Conservation (phyloP, 1,284 basidiomycete species). For the Tilletia indica region DNA sequence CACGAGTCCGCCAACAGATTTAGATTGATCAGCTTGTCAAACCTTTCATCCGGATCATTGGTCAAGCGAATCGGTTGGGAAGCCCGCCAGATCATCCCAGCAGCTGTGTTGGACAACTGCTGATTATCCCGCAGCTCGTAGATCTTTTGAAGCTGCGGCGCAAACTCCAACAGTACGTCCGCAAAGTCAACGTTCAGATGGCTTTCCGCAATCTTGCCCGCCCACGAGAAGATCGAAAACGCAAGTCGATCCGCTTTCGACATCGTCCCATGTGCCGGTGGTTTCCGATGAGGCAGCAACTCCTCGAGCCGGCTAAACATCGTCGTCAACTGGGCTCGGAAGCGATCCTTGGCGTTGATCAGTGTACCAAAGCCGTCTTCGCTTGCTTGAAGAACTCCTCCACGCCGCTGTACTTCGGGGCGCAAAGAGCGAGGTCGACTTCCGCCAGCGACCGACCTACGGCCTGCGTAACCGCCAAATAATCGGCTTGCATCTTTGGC, state of each 20-base stretch:
- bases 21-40: not conserved
- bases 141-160: not conserved
- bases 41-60: not conserved
- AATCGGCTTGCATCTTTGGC: not conserved
- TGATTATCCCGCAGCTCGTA: not conserved
- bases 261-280: slow-evolving; percentile 2
- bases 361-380: not conserved
- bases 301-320: not conserved
- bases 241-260: slow-evolving; percentile 6
- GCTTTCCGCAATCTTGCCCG: not conserved
- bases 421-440: not conserved
- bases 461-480: not conserved
- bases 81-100: not conserved
- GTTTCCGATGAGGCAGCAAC: not conserved
- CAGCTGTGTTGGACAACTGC: not conserved
- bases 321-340: not conserved
- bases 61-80: no score
- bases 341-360: not conserved
- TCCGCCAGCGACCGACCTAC: not conserved
- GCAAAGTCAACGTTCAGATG: not conserved
- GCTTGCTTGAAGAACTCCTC: not conserved
- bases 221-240: not conserved
- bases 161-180: not conserved
- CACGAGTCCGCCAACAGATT: not conserved
- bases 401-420: not conserved